Base-by-base conservation (phyloP, 345 rosid genomes). In the Citropsis articulata region DNA sequence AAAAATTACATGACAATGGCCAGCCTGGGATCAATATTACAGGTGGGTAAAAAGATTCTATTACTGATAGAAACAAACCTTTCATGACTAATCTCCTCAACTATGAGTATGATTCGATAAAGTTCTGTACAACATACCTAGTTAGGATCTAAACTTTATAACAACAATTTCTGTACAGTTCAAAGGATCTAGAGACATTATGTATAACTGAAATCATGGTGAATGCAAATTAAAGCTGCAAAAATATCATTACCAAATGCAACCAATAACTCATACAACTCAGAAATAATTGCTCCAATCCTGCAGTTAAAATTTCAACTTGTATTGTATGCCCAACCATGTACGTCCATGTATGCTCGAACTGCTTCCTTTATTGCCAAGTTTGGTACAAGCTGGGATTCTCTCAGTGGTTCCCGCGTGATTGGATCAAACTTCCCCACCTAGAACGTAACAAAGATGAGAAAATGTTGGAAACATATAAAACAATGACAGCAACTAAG, bases 371-470 rank as follows among this genome's bases (percentile, higher is more conserved):
- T 95, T 76, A 96, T 87, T 1, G 94, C 97, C 80, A 93, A 78
- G 89, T 93, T 96, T 2, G 92, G 82, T 57, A 90, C 79, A 14
- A 96, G 89, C 56, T 91, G 93, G 9, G 90, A 84, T 64, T 78
- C 79, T 48, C 79, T 48, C 0, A 96, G 89, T 5, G 85, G 84
- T 70, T 90, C 93, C 0, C 91, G 97, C 0, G 99, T 92, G 68
- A 89, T 21, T n/a, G 99, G 99, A 88, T 96, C 99, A 76, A 93
- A 93, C 22, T 70, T 84, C 22, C 99, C 98, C 65, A 90, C 99
- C 97, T 96, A 79, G 5, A 78, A 62, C 33, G 21, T 35, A 13
- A 25, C n/a, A 71, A 56, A 66, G 40, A 31, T 42, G 40, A 62
- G 16, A 65, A 22, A 38, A 79, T 62, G 61, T 36, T 24, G 30